Base-by-base conservation (phyloP, 2,329 filamentous ascomycete species). In the Chaetomium globosum region DNA sequence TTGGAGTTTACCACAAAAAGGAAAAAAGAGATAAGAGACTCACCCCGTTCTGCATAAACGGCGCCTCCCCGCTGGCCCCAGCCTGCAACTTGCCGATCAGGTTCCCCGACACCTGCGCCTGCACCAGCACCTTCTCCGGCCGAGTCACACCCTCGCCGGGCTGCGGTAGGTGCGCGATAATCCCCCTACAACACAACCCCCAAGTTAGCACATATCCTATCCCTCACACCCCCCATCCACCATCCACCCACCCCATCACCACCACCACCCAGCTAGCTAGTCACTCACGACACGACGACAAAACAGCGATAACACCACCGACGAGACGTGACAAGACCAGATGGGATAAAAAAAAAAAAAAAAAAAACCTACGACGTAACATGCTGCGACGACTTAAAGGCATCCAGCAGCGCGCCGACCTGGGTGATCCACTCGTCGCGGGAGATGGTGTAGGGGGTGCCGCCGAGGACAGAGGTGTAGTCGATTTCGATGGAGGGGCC, bases 381-480 rank as follows among this genome's bases (percentile, higher is more conserved):
- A 60, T 75, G 74, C 65, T 74, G 73, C 28, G 63, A 67, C 12
- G 68, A 56, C 52, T 72, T 70, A 12, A 72, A 73, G 1, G 39
- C 31, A 10, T 59, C 59, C 48, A 72, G 57, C 61, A 71, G 68
- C 12, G 53, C 53, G 54, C 59, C 48, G 0, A 72, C 63, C 33
- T 49, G 63, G 36, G 67, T 60, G 13, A 67, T 66, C 72, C 73
- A 76, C 8, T 69, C 70, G n/a, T 64, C 46, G 23, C 64, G 65
- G 4, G 67, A 61, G 48, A 67, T 66, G 9, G 61, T 61, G 26
- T 65, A 61, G 4, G 72, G 72, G 23, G 71, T 31, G 43, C 73
- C 73, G 49, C 73, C 73, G 16, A 75, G 70, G 63, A 76, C 61
- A 49, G 69, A 71, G 28, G 73, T 74, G 67, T 76, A 75, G 67